Evolutionary conservation across 768 basidiomycete species (phyloP), one percentile per base, ranked within the genome.

Genomic region (Polyporus arcularius): DNA sequence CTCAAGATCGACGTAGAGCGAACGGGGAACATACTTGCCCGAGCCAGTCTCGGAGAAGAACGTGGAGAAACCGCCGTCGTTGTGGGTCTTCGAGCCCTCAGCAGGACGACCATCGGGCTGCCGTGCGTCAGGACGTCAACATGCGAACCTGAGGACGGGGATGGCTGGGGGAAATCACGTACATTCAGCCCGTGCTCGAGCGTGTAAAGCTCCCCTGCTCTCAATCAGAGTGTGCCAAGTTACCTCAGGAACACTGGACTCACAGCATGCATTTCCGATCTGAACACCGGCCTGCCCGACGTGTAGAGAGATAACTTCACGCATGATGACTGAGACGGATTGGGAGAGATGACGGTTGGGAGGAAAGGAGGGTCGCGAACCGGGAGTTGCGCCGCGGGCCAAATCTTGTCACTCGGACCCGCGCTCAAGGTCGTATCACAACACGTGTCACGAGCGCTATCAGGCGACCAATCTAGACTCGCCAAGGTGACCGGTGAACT

Each of bases 251-350:
- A 40, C 53, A 42, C 48, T 30, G 64, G 21, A 82, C 90, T 79
- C 73, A 92, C 96, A 96, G 82, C 94, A 98, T 67, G 96, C 94
- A 78, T 97, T 98, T 69, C 90, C 90, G 65, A 92, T 92, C 75
- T 93, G 90, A 60, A 93, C 87, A 82, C 94, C 94, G 74, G 96
- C 96, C 82, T 99, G 96, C 66, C 96, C 96, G 71, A 97, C 93
- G 73, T 97, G 94, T 67, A 97, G 79, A 73, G 93, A 96, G 78
- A 97, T 96, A 73, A 97, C 94, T 88, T 92, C 90, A 77, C 90
- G 88, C 90, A 92, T 92, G 74, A 53, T 73, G 53, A 55, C 52
- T 61, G 41, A 65, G 53, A 59, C 50, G 66, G 52, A 55, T 67
- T 67, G 55, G 50, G 64, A 39, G 42, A 31, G 58, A 57, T 60